Evolutionary conservation across 768 basidiomycete genomes (phyloP).

Genomic region (Hygrophoropsis aurantiaca): DNA sequence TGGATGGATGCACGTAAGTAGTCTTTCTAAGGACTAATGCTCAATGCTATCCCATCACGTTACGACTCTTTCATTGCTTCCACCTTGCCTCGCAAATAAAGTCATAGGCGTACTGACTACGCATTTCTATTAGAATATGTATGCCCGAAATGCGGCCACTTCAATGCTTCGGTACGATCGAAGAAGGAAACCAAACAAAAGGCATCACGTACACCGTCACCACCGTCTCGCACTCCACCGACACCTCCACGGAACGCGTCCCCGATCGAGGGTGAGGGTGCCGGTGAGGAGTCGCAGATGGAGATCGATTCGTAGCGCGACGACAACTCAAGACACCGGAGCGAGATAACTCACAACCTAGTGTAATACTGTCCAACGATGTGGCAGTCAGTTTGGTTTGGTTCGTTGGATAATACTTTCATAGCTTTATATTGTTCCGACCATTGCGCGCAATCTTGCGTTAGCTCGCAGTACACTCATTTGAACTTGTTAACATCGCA

Average conservation of each 20-base stretch:
- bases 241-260: not conserved
- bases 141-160: slow-evolving; percentile 84
- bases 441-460: too few species aligned
- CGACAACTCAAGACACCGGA: too few species aligned
- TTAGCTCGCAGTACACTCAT: too few species aligned
- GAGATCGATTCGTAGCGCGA: not conserved
- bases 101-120: slow-evolving; percentile 2
- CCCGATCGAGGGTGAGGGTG: not conserved
- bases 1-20: slow-evolving; percentile 83
- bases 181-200: slow-evolving; percentile 19
- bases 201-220: slow-evolving; percentile 24
- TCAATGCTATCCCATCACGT: not conserved
- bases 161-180: slow-evolving; percentile 56
- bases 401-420: too few species aligned
- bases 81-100: not conserved
- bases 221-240: slow-evolving; percentile 2
- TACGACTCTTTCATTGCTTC: too few species aligned
- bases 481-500: too few species aligned
- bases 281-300: not conserved
- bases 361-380: too few species aligned
- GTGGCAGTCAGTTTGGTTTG: too few species aligned
- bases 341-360: too few species aligned
- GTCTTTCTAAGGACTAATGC: not conserved
- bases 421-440: too few species aligned
- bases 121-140: slow-evolving; percentile 60